Conservation (phyloP, 495 filamentous ascomycete genomes). For the Talaromyces ruber region DNA sequence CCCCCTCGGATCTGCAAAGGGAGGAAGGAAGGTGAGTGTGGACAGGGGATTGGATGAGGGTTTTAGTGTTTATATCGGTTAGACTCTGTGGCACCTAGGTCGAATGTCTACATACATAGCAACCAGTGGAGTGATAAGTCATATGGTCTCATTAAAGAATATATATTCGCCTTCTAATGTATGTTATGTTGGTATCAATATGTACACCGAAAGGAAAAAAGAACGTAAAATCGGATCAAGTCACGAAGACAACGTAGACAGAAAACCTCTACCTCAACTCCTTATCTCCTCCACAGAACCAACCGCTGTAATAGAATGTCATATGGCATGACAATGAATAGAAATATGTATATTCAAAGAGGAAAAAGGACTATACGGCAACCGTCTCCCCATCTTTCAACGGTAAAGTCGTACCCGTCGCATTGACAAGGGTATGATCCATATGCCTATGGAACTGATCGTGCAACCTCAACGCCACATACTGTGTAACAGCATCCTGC, state of each 20-base stretch:
- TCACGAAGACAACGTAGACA: neutral
- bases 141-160: neutral
- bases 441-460: slow-evolving; percentile 8
- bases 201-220: neutral
- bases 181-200: neutral
- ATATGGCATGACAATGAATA: neutral
- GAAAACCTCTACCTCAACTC: neutral
- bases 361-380: neutral
- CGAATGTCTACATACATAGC: too few species aligned
- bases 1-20: neutral
- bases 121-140: neutral
- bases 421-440: neutral
- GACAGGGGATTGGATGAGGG: neutral
- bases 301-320: neutral
- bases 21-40: neutral
- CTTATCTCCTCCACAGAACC: neutral
- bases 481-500: slow-evolving; percentile 9
- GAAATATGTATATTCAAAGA: neutral
- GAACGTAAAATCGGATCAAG: neutral
- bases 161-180: neutral
- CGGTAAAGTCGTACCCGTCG: neutral
- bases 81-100: too few species aligned
- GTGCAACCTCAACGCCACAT: slow-evolving; percentile 10
- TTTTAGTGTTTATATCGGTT: neutral
- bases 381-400: slow-evolving; percentile 1